phyloP scores from a whole-genome alignment of 805 yeast genomes.

The Clavispora phyllophila region DNA sequence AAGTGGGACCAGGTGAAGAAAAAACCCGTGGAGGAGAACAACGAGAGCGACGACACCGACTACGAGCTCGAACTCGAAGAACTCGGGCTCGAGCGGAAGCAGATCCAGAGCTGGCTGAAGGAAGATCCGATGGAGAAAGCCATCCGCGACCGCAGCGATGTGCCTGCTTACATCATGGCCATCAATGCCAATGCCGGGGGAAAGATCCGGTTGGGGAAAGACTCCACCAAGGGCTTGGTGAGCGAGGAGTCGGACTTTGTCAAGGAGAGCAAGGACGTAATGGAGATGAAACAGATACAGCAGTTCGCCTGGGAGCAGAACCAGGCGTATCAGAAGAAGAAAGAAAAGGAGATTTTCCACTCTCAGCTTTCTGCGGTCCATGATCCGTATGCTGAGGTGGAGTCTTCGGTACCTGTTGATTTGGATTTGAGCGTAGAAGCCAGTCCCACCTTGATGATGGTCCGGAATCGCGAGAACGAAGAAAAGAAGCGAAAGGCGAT shows the following conservation, averaged over 20 bases:
- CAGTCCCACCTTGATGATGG: slow-evolving; percentile 33
- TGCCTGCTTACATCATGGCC: slow-evolving; percentile 59
- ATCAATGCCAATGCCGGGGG: slow-evolving; percentile 25
- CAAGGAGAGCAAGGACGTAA: slow-evolving; percentile 46
- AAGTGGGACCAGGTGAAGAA: slow-evolving; percentile 40
- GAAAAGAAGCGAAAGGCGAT: slow-evolving; percentile 12
- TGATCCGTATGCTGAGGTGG: slow-evolving; percentile 9
- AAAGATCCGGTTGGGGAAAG: slow-evolving; percentile 34
- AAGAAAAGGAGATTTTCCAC: slow-evolving; percentile 7
- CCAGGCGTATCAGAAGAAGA: slow-evolving; percentile 10
- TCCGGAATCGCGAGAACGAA: slow-evolving; percentile 19
- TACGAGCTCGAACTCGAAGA: slow-evolving; percentile 38
- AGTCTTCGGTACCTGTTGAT: slow-evolving; percentile 14
- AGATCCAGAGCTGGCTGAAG: slow-evolving; percentile 18
- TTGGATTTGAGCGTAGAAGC: slow-evolving; percentile 30
- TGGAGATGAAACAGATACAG: slow-evolving; percentile 44
- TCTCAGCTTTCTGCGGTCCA: slow-evolving; percentile 8
- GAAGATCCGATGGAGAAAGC: slow-evolving; percentile 38
- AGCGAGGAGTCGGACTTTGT: slow-evolving; percentile 17
- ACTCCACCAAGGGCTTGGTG: slow-evolving; percentile 21
- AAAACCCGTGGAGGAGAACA: slow-evolving; percentile 5
- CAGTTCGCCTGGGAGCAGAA: slow-evolving; percentile 44
- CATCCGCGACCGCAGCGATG: slow-evolving; percentile 67
- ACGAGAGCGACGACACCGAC: slow-evolving; percentile 34
- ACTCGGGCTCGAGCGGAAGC: slow-evolving; percentile 24